Evolutionary conservation across 2,329 filamentous ascomycete genomes (phyloP), one percentile per base, ranked within the genome.

Genomic region (Aspergillus phoenicis): DNA sequence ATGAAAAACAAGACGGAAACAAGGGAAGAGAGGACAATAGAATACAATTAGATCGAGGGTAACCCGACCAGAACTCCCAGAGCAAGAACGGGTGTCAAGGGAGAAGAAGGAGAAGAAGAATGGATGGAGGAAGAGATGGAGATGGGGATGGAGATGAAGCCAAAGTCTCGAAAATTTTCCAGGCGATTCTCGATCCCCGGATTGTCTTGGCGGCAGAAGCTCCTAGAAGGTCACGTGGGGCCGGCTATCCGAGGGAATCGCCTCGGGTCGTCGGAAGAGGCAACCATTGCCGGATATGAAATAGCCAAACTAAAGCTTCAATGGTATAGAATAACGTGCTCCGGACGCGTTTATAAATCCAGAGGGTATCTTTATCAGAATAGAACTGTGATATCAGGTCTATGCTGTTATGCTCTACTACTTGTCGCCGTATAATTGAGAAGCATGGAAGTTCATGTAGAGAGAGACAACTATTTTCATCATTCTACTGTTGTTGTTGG

Each of bases 151-250:
- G 66, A 73, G 69, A 73, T 75, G 72, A 75, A 74, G 73, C 71
- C 68, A 70, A 75, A 74, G 70, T 74, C 71, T 73, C 66, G 72
- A 75, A 77, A 77, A 73, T 76, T 77, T 77, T 77, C 75, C 73
- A 73, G 69, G 67, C 67, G 68, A 59, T 74, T 75, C 74, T 73
- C 67, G 69, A 73, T 75, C 74, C 74, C 73, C 75, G 70, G 73
- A 74, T 74, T 65, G 72, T 75, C 76, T 78, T 77, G 76, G 76
- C 76, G 69, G 68, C 63, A 75, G 76, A 77, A 78, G 68, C 70
- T 70, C 72, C 73, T 77, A 76, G 76, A 78, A 77, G 60, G 64
- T 77, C 76, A 78, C 73, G 73, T 78, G 75, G 52, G 0, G n/a
- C 26, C 53, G 4, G 24, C 41, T 65, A 66, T 65, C 69, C 72